Evolutionary conservation across 768 basidiomycete species (phyloP), one percentile per base, ranked within the genome.

Genomic region (Phlebiopsis flavidoalba): DNA sequence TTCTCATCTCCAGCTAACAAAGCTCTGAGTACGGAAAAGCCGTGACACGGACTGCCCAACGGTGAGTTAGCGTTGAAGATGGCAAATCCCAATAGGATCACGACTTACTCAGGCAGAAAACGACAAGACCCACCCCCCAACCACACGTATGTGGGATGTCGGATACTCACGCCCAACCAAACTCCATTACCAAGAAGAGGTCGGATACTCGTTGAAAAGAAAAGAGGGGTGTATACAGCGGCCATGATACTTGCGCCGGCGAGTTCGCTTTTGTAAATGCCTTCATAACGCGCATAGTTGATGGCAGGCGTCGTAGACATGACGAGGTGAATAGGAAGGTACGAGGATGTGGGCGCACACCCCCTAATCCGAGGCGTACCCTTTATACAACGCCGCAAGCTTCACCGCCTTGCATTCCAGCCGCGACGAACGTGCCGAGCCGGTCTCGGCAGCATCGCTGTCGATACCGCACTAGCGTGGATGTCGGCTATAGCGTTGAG

Each of bases 21-120:
- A 10, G 73, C 69, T 51, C 74, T 64, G 36, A 75, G 19, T 14
- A 60, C 58, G 49, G n/a, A n/a, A 75, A 75, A n/a, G 74, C 68
- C 8, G 67, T 54, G 8, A 71, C 59, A 53, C 74, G 70, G 15
- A 73, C 74, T 75, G 49, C 2, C 26, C 26, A 31, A 31, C 3
- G 15, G 11, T 35, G 2, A 12, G 37, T 53, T 24, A 56, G 36
- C n/a, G 5, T 7, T 5, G 10, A 8, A 21, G 1, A 15, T 5
- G 54, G 7, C 26, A 53, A n/a, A n/a, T n/a, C n/a, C n/a, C 10
- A 53, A 17, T 7, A 36, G 21, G 19, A 26, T 5, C 5, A 8
- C 7, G 22, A 64, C 70, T 61, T 57, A 73, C 73, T 61, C 7
- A 58, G 17, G 45, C 72, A 72, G 57, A 75, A 75, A n/a, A 73